Conservation (phyloP, 192 early-diverging fungal species). For the Tieghemiomyces parasiticus region DNA sequence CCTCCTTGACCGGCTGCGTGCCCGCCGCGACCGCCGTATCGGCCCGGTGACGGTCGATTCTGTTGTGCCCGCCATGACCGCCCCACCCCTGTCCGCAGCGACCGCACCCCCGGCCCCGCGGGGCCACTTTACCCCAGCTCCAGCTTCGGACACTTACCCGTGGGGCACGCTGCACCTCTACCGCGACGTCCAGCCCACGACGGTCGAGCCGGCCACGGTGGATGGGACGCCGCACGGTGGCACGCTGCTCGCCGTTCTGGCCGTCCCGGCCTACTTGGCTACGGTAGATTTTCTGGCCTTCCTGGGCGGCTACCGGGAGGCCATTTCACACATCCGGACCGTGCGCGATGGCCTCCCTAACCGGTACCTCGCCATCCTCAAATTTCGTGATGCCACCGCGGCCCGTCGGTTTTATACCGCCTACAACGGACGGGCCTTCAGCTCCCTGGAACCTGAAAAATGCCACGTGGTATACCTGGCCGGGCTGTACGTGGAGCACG, state of each 20-base stretch:
- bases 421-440: constrained; percentile 78
- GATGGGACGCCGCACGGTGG: not conserved
- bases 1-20: no score
- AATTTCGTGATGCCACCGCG: constrained; percentile 42
- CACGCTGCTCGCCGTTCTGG: constrained; percentile 49
- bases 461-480: constrained; percentile 72
- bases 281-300: constrained; percentile 81
- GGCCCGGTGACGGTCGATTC: no score
- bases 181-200: constrained; percentile 22
- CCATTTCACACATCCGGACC: constrained; percentile 61
- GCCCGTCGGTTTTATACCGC: constrained; percentile 54
- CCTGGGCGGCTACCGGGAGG: constrained; percentile 47
- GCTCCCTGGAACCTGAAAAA: constrained; percentile 70
- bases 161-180: constrained; percentile 51
- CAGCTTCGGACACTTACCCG: no score
- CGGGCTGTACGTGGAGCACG: constrained; percentile 45
- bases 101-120: no score
- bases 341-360: constrained; percentile 69
- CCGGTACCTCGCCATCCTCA: constrained; percentile 75
- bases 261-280: constrained; percentile 79
- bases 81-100: no score
- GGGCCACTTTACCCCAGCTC: no score
- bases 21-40: no score
- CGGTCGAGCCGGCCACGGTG: constrained; percentile 8
- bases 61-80: no score